Conservation (phyloP, 257 asterid species). For the Przewalskia tangutica region DNA sequence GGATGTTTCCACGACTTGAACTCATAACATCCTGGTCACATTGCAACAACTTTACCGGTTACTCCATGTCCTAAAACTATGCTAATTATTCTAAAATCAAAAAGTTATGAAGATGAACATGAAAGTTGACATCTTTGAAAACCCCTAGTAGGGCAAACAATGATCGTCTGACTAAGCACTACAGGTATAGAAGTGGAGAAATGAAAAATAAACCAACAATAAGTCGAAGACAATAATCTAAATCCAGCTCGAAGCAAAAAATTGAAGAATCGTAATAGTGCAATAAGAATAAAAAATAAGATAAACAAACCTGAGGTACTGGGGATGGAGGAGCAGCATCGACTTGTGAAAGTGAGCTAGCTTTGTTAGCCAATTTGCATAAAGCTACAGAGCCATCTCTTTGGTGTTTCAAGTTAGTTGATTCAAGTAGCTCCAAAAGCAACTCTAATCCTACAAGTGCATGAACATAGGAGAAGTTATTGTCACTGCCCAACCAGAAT, state of each 20-base stretch:
- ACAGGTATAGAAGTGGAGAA: not conserved
- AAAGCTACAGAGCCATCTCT: slow-evolving; percentile 73
- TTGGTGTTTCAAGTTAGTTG: slow-evolving; percentile 53
- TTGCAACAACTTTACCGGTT: too few species aligned
- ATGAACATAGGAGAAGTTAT: slow-evolving; percentile 2
- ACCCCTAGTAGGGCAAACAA: not conserved
- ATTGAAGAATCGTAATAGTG: not conserved
- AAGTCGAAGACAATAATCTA: not conserved
- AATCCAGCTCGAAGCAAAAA: not conserved
- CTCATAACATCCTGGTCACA: too few species aligned
- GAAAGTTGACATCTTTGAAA: not conserved
- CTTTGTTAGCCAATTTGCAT: slow-evolving; percentile 73
- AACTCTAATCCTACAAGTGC: slow-evolving; percentile 52
- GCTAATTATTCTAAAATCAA: not conserved
- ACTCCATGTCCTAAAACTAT: too few species aligned
- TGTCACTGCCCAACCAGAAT: not conserved
- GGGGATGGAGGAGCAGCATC: slow-evolving; percentile 99
- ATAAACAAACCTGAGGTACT: slow-evolving; percentile 58
- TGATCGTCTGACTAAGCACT: not conserved
- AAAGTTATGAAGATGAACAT: not conserved
- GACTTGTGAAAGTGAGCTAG: slow-evolving; percentile 62
- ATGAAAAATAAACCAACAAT: not conserved
- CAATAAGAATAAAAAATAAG: not conserved
- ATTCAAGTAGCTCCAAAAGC: slow-evolving; percentile 82
- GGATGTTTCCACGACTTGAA: too few species aligned